These are phyloP conservation scores for Sphagnum tenellum DNA, from an alignment of 225 moss, liverwort and hornwort genomes.

Conservation along the genomic window DNA sequence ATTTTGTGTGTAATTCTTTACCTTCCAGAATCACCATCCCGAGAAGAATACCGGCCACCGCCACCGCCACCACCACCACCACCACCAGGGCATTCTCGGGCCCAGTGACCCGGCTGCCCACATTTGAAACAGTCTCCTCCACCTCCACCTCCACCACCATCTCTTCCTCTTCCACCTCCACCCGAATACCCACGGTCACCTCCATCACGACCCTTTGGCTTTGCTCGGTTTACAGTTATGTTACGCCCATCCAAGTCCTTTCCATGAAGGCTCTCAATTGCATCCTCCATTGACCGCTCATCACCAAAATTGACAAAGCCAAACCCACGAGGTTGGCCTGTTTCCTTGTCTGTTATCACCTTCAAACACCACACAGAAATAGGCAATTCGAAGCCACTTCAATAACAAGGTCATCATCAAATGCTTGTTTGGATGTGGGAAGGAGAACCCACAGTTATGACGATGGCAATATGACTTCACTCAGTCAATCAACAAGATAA, in stretches of 20 bases:
- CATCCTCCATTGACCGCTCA: conserved; percentile 96
- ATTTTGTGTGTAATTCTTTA: not conserved
- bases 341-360: conserved; percentile 97
- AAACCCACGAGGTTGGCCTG: conserved; percentile 88
- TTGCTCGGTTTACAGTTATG: conserved; percentile 96
- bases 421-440: too few relatives aligned
- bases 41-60: conserved; percentile 45
- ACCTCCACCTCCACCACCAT: conserved; percentile 24
- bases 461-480: too few relatives aligned
- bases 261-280: conserved; percentile 85
- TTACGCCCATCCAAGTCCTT: conserved; percentile 86
- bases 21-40: conserved; percentile 48
- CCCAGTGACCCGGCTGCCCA: conserved; percentile 98
- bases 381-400: not conserved
- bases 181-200: conserved; percentile 64
- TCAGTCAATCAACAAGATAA: too few relatives aligned
- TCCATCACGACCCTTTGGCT: conserved; percentile 80
- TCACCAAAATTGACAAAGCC: conserved; percentile 95
- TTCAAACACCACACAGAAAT: conserved; percentile 5
- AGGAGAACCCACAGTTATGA: too few relatives aligned
- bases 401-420: too few relatives aligned
- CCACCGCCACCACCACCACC: conserved; percentile 44
- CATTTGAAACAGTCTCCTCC: conserved; percentile 91
- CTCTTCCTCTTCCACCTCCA: conserved; percentile 60
- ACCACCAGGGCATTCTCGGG: conserved; percentile 86